phyloP scores from a whole-genome alignment of 2,329 filamentous ascomycete species.

The Colletotrichum shisoi region DNA sequence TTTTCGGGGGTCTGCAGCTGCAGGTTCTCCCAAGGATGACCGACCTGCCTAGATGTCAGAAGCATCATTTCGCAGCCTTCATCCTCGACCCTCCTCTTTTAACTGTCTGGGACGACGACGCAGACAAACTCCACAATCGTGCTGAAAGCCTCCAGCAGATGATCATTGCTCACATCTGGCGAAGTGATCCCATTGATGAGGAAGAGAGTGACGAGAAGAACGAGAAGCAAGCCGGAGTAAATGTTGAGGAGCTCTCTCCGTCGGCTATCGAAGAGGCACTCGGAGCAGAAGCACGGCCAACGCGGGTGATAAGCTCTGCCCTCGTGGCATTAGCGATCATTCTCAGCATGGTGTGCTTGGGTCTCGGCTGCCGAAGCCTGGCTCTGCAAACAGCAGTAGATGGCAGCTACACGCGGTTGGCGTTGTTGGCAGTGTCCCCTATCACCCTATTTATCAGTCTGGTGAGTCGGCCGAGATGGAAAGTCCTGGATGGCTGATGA shows the following conservation, averaged over 20 bases:
- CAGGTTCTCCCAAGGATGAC: slow-evolving; percentile 68
- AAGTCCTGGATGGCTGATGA: neutral
- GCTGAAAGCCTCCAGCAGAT: slow-evolving; percentile 61
- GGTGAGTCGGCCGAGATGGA: slow-evolving; percentile 45
- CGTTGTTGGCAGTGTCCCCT: slow-evolving; percentile 60
- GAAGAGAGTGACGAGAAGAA: slow-evolving; percentile 54
- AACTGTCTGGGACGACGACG: slow-evolving; percentile 71
- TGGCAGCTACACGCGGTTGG: slow-evolving; percentile 60
- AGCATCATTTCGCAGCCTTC: slow-evolving; percentile 72
- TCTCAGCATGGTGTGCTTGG: slow-evolving; percentile 62
- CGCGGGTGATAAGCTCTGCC: slow-evolving; percentile 63
- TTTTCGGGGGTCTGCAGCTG: slow-evolving; percentile 65
- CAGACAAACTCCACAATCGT: slow-evolving; percentile 62
- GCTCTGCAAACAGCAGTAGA: slow-evolving; percentile 64
- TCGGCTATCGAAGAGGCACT: slow-evolving; percentile 51
- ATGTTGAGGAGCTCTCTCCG: slow-evolving; percentile 56
- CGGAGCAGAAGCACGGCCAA: slow-evolving; percentile 55
- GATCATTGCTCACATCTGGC: slow-evolving; percentile 67
- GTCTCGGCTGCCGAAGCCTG: slow-evolving; percentile 63
- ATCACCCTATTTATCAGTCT: slow-evolving; percentile 67
- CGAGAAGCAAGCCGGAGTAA: slow-evolving; percentile 49
- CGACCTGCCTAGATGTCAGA: slow-evolving; percentile 66
- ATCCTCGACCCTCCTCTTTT: slow-evolving; percentile 65
- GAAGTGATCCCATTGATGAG: slow-evolving; percentile 46
- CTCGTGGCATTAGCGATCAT: slow-evolving; percentile 62